Evolutionary conservation across 1,139 yeast genomes (phyloP).

Genomic region (Blastobotrys raffinosifermentans): DNA sequence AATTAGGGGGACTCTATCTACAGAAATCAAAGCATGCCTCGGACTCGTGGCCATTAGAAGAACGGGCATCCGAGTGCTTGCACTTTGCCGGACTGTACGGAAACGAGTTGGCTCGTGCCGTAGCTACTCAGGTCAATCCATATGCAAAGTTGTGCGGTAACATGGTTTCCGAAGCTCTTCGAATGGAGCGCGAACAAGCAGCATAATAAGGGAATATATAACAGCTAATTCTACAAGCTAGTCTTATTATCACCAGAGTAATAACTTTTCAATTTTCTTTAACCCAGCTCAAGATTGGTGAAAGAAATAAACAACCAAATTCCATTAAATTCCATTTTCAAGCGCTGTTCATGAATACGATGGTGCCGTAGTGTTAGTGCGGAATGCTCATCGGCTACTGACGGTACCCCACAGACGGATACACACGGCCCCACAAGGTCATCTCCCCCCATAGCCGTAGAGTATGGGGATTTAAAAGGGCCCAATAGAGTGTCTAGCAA

Average conservation of each 20-base stretch:
- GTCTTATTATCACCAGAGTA: not conserved
- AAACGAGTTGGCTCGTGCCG: conserved; percentile 24
- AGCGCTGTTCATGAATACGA: too few relatives aligned
- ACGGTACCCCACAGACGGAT: too few relatives aligned
- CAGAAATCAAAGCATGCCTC: conserved; percentile 5
- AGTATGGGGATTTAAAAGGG: too few relatives aligned
- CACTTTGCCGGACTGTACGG: conserved; percentile 29
- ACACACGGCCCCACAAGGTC: too few relatives aligned
- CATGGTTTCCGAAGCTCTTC: conserved; percentile 26
- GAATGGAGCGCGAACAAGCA: conserved; percentile 1
- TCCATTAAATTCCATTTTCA: too few relatives aligned
- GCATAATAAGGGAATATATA: not conserved
- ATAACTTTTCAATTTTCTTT: too few relatives aligned
- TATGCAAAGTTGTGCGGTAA: conserved; percentile 34
- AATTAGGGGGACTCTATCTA: conserved; percentile 27
- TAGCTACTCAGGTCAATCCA: conserved; percentile 29
- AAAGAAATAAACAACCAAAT: too few relatives aligned
- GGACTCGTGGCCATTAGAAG: conserved; percentile 26
- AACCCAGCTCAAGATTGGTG: too few relatives aligned
- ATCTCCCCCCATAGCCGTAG: too few relatives aligned
- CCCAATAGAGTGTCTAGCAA: too few relatives aligned
- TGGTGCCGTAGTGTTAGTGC: too few relatives aligned
- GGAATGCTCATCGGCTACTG: too few relatives aligned
- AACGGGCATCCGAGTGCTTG: conserved; percentile 27
- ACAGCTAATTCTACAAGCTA: not conserved